phyloP scores from a whole-genome alignment of 129 eudicot genomes.

The Calendula officinalis region DNA sequence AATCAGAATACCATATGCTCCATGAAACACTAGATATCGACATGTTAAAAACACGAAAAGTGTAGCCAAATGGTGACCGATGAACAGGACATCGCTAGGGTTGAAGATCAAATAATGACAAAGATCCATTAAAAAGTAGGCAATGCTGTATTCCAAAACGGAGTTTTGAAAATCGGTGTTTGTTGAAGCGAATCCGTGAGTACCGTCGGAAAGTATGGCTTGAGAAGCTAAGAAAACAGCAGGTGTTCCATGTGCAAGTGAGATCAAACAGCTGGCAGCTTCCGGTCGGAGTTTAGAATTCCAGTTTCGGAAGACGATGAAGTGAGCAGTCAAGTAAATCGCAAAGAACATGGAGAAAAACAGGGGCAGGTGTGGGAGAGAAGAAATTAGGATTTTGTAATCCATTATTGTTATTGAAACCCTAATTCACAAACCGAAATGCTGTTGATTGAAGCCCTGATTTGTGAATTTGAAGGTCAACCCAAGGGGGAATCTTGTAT shows the following conservation, averaged over 20 bases:
- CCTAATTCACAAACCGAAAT: conserved; percentile 4
- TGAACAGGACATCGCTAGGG: conserved; percentile 79
- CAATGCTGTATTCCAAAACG: conserved; percentile 78
- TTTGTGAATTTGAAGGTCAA: conserved; percentile 9
- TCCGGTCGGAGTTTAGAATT: conserved; percentile 66
- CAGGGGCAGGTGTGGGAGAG: conserved; percentile 42
- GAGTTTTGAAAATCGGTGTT: conserved; percentile 52
- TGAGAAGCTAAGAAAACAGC: conserved; percentile 59
- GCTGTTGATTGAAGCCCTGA: conserved; percentile 18
- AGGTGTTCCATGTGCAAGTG: conserved; percentile 81
- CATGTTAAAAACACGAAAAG: conserved; percentile 85
- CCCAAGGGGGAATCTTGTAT: conserved; percentile 14
- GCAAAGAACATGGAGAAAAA: conserved; percentile 51
- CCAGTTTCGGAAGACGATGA: conserved; percentile 62
- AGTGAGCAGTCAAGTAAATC: conserved; percentile 52
- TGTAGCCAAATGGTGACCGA: conserved; percentile 80
- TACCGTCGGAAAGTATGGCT: conserved; percentile 49
- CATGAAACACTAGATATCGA: conserved; percentile 61
- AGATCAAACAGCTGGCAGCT: conserved; percentile 82
- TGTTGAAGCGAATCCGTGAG: conserved; percentile 43
- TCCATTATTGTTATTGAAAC: conserved; percentile 39
- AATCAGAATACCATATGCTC: conserved; percentile 60
- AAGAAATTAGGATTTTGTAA: conserved; percentile 22
- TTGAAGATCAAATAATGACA: conserved; percentile 63
- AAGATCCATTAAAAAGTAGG: conserved; percentile 79